These are phyloP conservation scores for Exophiala sp. DNA, from an alignment of 2,329 filamentous ascomycete genomes.

Conservation along the genomic window DNA sequence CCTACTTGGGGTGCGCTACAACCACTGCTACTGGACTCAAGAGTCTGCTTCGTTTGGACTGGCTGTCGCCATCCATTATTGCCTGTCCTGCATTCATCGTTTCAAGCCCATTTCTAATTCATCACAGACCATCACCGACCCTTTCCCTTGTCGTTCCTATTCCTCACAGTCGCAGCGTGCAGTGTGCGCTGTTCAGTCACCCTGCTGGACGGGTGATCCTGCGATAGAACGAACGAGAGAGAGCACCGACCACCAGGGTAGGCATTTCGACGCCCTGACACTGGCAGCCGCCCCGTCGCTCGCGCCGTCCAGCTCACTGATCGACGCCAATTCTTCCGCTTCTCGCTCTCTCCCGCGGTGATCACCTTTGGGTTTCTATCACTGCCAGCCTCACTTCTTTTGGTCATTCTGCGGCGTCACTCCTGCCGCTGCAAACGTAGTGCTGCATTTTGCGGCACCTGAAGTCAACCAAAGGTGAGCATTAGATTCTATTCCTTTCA, in stretches of 20 bases:
- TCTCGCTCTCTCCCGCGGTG: conserved; percentile 15
- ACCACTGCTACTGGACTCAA: not conserved
- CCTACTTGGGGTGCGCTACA: not conserved
- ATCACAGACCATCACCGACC: not conserved
- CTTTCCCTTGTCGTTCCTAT: not conserved
- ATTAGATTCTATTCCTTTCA: not conserved
- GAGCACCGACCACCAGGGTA: not conserved
- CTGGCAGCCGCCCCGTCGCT: conserved; percentile 13
- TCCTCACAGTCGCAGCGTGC: not conserved
- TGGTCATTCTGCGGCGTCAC: conserved; percentile 4
- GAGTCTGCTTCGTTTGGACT: not conserved
- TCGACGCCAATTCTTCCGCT: conserved; percentile 20
- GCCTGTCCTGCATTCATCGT: conserved; percentile 1
- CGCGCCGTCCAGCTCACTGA: conserved; percentile 12
- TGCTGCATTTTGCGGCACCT: not conserved
- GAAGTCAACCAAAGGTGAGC: conserved; percentile 7
- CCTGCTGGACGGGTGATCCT: not conserved
- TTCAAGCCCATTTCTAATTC: not conserved
- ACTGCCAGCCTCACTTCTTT: conserved; percentile 12
- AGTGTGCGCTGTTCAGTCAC: not conserved
- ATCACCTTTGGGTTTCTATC: conserved; percentile 14
- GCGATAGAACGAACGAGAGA: not conserved
- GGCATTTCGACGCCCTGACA: conserved; percentile 1
- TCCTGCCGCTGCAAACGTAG: conserved; percentile 3
- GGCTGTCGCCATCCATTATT: conserved; percentile 2